Evolutionary conservation across 805 yeast species (phyloP).

Genomic region (Lachancea meyersii): DNA sequence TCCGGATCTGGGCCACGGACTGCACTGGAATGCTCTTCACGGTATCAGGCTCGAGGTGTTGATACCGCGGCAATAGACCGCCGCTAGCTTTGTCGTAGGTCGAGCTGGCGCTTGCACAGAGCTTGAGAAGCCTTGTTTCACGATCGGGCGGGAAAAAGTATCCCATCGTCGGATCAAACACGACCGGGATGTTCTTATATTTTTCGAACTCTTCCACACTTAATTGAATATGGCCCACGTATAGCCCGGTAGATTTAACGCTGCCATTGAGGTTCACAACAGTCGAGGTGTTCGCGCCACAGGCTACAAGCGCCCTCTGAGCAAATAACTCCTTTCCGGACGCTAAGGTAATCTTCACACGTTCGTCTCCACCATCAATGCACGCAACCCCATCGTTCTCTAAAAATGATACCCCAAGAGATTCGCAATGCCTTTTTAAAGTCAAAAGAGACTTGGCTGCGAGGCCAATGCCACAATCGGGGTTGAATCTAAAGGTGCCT

Average conservation of each 20-base stretch:
- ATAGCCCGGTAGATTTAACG: slow-evolving; percentile 34
- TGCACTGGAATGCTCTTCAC: slow-evolving; percentile 26
- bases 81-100: slow-evolving; percentile 7
- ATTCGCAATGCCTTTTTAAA: slow-evolving; percentile 27
- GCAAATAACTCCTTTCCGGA: slow-evolving; percentile 29
- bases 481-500: slow-evolving; percentile 33
- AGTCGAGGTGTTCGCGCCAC: slow-evolving; percentile 37
- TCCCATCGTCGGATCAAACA: slow-evolving; percentile 39
- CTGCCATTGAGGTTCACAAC: slow-evolving; percentile 32
- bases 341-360: slow-evolving; percentile 19
- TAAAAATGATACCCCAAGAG: slow-evolving; percentile 33
- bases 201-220: slow-evolving; percentile 32
- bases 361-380: slow-evolving; percentile 15
- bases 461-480: slow-evolving; percentile 39
- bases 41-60: slow-evolving; percentile 3
- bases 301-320: slow-evolving; percentile 32
- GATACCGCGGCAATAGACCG: slow-evolving; percentile 4
- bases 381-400: slow-evolving; percentile 13
- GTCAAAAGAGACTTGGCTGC: slow-evolving; percentile 36
- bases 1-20: slow-evolving; percentile 22
- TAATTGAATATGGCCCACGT: slow-evolving; percentile 36
- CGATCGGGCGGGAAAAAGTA: slow-evolving; percentile 45
- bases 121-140: slow-evolving; percentile 33
- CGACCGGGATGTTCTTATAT: slow-evolving; percentile 37
- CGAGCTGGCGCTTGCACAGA: slow-evolving; percentile 21